Conservation (phyloP, 352 stramenopile genomes). For the Aphanomyces cochlioides region DNA sequence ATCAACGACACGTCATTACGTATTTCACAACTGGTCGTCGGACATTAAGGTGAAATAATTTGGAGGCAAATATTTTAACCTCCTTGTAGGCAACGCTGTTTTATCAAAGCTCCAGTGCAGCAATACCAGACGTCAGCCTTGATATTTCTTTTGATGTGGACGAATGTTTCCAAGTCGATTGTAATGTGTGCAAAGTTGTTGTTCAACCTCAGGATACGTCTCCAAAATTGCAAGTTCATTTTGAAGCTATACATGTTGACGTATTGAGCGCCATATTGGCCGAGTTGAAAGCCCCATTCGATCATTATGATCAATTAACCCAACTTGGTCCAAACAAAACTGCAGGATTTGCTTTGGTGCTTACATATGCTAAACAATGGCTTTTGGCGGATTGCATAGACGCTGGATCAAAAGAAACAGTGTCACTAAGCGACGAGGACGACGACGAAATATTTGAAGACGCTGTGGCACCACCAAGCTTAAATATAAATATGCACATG, state of each 20-base stretch:
- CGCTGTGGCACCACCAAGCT: slow-evolving; percentile 76
- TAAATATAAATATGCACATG: slow-evolving; percentile 53
- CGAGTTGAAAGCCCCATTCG: slow-evolving; percentile 82
- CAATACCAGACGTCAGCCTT: slow-evolving; percentile 79
- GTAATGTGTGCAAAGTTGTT: slow-evolving; percentile 33
- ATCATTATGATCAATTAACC: slow-evolving; percentile 72
- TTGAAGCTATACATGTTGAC: slow-evolving; percentile 74
- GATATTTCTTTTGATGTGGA: slow-evolving; percentile 36
- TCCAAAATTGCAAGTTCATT: slow-evolving; percentile 43
- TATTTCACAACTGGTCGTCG: slow-evolving; percentile 82
- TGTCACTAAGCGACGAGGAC: slow-evolving; percentile 53
- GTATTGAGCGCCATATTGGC: slow-evolving; percentile 82
- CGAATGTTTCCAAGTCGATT: slow-evolving; percentile 3
- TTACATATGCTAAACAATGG: slow-evolving; percentile 85
- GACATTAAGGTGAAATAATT: slow-evolving; percentile 55
- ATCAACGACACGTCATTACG: slow-evolving; percentile 47
- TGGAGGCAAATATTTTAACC: too few species aligned
- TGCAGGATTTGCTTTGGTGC: slow-evolving; percentile 78
- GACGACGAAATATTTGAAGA: slow-evolving; percentile 85
- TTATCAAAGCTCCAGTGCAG: slow-evolving; percentile 71
- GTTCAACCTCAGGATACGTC: background rate
- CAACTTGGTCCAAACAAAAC: slow-evolving; percentile 64
- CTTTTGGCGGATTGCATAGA: slow-evolving; percentile 73
- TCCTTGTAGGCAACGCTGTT: slow-evolving; percentile 44
- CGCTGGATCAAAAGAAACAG: slow-evolving; percentile 43